Evolutionary conservation across 306 rosid species (phyloP), one percentile per base, ranked within the genome.

Genomic region (Sesbania bispinosa): DNA sequence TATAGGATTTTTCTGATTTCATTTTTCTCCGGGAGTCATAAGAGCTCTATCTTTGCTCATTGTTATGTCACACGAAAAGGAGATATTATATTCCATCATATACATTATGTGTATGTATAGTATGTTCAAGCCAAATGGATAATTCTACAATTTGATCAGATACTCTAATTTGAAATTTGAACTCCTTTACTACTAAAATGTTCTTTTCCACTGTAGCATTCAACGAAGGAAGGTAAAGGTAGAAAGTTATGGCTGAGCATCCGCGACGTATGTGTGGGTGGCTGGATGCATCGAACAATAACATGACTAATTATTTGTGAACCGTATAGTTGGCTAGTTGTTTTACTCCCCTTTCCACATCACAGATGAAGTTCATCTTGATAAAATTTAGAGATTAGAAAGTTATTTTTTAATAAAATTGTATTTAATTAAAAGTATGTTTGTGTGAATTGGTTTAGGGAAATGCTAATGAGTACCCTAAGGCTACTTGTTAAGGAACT

Each of bases 261-360:
- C 36, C 24, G 8, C 33, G 14, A 14, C 30, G n/a, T 11, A 41
- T 3, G 7, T 51, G 61, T 15, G 43, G 36, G 8, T 32, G 36
- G 36, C 2, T 18, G 48, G 50, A 21, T 68, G 36, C 85, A 81
- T 64, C 65, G 75, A 81, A 71, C 71, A n/a, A n/a, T n/a, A n/a
- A 35, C 10, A 23, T 42, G 27, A 16, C 57, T 63, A 6, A 13
- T 32, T 64, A 64, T 3, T 52, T 50, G 15, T 67, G 11, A 24
- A 14, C 3, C 16, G 1, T 63, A 5, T 30, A 6, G 73, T 65
- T 75, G 74, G 38, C 18, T 4, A 0, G 24, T 46, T 72, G 50
- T 53, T 29, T 64, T 54, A 6, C 14, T 32, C 20, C 5, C 58
- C 7, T 42, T 24, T 26, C 57, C 4, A 43, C 74, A 26, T 46